These are phyloP conservation scores for Lasiosphaeria hispida DNA, from an alignment of 495 filamentous ascomycete genomes.

Conservation along the genomic window DNA sequence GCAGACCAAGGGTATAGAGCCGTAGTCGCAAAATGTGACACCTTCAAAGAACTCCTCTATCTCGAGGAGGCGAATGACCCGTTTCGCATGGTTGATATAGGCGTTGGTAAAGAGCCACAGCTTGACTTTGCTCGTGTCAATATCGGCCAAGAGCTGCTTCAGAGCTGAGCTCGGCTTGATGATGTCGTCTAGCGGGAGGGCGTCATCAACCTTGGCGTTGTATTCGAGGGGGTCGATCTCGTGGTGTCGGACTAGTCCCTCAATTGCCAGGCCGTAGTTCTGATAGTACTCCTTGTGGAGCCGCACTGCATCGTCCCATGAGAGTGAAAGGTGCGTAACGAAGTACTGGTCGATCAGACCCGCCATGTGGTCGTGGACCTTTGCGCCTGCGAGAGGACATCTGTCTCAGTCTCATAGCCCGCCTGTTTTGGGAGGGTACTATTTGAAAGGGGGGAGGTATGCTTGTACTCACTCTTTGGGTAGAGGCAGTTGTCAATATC, in stretches of 20 bases:
- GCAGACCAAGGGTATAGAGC: slow-evolving; percentile 63
- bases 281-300: slow-evolving; percentile 91
- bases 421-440: not conserved
- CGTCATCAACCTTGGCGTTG: slow-evolving; percentile 92
- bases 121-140: slow-evolving; percentile 76
- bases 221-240: slow-evolving; percentile 94
- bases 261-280: slow-evolving; percentile 94
- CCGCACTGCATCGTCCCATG: slow-evolving; percentile 67
- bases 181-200: slow-evolving; percentile 80
- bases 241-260: slow-evolving; percentile 89
- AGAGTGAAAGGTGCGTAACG: slow-evolving; percentile 68
- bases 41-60: slow-evolving; percentile 90
- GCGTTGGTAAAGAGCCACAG: slow-evolving; percentile 97
- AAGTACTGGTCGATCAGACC: slow-evolving; percentile 81
- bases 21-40: slow-evolving; percentile 90
- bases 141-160: slow-evolving; percentile 70
- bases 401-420: not conserved
- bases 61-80: slow-evolving; percentile 77
- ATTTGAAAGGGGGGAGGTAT: not conserved
- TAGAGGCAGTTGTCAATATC: slow-evolving; percentile 98
- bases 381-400: slow-evolving; percentile 47
- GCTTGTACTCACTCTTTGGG: slow-evolving; percentile 52
- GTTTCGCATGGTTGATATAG: slow-evolving; percentile 79
- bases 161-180: slow-evolving; percentile 74
- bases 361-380: slow-evolving; percentile 73